phyloP scores from a whole-genome alignment of 148 eudicot genomes.

The Vaccinium macrocarpon region DNA sequence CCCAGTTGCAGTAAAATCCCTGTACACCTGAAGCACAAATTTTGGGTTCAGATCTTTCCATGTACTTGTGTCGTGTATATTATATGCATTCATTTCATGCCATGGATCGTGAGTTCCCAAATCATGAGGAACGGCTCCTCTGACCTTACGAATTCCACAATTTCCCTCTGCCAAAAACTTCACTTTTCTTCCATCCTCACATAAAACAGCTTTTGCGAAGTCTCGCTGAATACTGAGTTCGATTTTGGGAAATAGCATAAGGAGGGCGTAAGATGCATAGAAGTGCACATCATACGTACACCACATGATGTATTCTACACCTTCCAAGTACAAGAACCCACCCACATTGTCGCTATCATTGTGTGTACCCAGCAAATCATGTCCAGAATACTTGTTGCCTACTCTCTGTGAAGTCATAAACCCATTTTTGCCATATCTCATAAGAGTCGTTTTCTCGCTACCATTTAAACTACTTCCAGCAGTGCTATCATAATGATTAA shows the following conservation, averaged over 20 bases:
- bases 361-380: slow-evolving; percentile 15
- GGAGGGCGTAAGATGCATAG: slow-evolving; percentile 96
- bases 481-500: slow-evolving; percentile 15
- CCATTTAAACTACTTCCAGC: slow-evolving; percentile 21
- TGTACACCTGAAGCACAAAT: slow-evolving; percentile 94
- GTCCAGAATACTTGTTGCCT: slow-evolving; percentile 7
- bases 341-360: slow-evolving; percentile 75
- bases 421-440: slow-evolving; percentile 26
- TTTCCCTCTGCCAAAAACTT: slow-evolving; percentile 89
- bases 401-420: slow-evolving; percentile 25
- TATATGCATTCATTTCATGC: slow-evolving; percentile 99
- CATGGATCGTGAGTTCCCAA: slow-evolving; percentile 98
- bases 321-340: slow-evolving; percentile 91
- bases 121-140: slow-evolving; percentile 97
- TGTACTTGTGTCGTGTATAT: slow-evolving; percentile 95
- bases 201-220: slow-evolving; percentile 89
- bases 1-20: slow-evolving; percentile 90
- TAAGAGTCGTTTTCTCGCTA: slow-evolving; percentile 21
- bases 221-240: slow-evolving; percentile 97
- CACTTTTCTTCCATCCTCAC: slow-evolving; percentile 81
- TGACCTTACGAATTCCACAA: slow-evolving; percentile 85
- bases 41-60: slow-evolving; percentile 98
- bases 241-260: slow-evolving; percentile 89
- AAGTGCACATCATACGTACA: slow-evolving; percentile 99
- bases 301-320: slow-evolving; percentile 99